Percentiles rank a stretch among this genome's conserved stretches.
These are phyloP conservation scores for Calocybe cyanea DNA, from an alignment of 768 basidiomycete genomes.

Conservation along the genomic window DNA sequence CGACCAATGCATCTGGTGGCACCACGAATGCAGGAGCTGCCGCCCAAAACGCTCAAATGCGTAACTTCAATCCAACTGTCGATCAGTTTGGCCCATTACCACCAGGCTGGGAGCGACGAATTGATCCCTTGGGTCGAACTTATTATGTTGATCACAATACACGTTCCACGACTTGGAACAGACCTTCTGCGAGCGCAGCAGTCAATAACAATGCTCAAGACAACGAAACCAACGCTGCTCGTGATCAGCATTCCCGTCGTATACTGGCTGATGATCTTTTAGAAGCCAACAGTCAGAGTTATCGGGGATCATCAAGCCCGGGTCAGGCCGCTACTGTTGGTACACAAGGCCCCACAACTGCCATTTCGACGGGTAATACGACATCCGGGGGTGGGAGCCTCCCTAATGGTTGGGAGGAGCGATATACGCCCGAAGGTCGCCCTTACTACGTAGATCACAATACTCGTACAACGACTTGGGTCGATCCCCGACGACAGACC, in stretches of 20 bases:
- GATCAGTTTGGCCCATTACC: slow-evolving; percentile 94
- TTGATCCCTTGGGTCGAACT: slow-evolving; percentile 92
- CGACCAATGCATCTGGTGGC: slow-evolving; percentile 16
- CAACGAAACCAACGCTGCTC: slow-evolving; percentile 78
- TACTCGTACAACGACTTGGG: slow-evolving; percentile 99
- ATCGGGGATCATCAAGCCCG: slow-evolving; percentile 26
- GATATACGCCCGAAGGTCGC: slow-evolving; percentile 96
- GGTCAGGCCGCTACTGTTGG: slow-evolving; percentile 10
- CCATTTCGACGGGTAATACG: slow-evolving; percentile 42
- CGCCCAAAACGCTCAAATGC: slow-evolving; percentile 51
- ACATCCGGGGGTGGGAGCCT: slow-evolving; percentile 80
- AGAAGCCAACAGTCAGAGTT: slow-evolving; percentile 56
- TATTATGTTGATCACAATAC: slow-evolving; percentile 99
- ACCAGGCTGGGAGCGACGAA: slow-evolving; percentile 92
- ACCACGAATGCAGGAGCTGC: slow-evolving; percentile 33
- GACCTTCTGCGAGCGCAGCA: slow-evolving; percentile 76
- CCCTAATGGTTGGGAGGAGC: slow-evolving; percentile 98
- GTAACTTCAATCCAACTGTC: slow-evolving; percentile 91
- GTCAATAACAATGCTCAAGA: slow-evolving; percentile 70
- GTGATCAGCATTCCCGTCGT: slow-evolving; percentile 82
- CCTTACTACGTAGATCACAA: slow-evolving; percentile 99
- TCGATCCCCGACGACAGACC: slow-evolving; percentile 95
- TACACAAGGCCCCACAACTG: slow-evolving; percentile 26
- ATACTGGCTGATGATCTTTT: slow-evolving; percentile 83
- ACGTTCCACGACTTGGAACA: slow-evolving; percentile 95